Evolutionary conservation across 495 filamentous ascomycete species (phyloP).

Genomic region (Parathielavia appendiculata): DNA sequence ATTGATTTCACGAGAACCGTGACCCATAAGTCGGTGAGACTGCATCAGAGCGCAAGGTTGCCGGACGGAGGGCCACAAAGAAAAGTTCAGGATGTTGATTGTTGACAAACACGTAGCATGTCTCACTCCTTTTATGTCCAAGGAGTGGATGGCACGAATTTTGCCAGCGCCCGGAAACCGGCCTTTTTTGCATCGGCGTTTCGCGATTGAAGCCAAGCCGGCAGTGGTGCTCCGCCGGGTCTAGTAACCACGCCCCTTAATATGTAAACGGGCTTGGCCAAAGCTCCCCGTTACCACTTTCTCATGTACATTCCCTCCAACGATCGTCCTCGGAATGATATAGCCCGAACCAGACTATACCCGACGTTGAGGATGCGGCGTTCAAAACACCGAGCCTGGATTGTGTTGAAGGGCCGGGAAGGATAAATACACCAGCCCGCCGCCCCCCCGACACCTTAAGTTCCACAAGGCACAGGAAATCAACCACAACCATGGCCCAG

Average conservation of each 20-base stretch:
- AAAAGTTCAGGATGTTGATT: no score
- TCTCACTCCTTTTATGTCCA: no score
- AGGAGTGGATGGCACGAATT: neutral
- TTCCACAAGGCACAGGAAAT: neutral
- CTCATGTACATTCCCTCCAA: constrained; percentile 4
- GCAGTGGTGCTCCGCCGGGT: constrained; percentile 1
- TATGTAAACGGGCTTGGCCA: neutral
- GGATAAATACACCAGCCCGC: neutral
- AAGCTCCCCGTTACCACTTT: neutral
- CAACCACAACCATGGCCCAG: constrained; percentile 12
- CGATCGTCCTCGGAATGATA: neutral
- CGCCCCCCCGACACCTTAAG: neutral
- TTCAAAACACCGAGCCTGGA: neutral
- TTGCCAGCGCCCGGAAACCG: neutral
- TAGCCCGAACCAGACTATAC: neutral
- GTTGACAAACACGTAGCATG: no score
- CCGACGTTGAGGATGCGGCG: neutral
- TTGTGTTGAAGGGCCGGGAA: neutral
- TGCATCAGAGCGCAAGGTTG: no score
- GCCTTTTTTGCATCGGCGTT: neutral
- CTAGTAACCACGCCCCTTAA: neutral
- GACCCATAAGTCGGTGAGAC: no score
- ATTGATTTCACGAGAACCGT: no score
- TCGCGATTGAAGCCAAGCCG: constrained; percentile 4
- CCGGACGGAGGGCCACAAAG: no score